Evolutionary conservation across 1,284 basidiomycete species (phyloP).

Genomic region (Moesziomyces aphidis): DNA sequence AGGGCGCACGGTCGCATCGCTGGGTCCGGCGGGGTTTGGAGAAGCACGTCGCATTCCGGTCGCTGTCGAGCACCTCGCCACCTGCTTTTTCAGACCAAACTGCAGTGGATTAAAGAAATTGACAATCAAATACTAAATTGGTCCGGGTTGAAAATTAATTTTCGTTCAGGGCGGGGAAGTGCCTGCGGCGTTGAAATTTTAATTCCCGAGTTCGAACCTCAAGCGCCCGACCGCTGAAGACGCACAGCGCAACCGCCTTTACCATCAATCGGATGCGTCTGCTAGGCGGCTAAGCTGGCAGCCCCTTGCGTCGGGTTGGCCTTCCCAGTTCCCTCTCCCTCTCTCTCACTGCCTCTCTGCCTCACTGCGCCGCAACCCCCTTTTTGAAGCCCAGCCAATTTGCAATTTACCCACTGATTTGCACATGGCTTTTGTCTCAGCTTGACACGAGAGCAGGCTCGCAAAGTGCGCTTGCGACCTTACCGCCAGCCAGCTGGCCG

Average conservation of each 20-base stretch:
- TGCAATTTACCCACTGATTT: neutral
- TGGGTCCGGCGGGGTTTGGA: neutral
- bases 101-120: too few relatives aligned
- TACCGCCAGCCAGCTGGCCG: neutral
- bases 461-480: neutral
- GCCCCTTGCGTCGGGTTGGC: neutral
- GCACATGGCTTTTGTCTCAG: neutral
- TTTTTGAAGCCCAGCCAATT: neutral
- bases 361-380: neutral
- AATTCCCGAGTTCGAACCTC: neutral
- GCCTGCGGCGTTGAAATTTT: neutral
- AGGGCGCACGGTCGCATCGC: neutral
- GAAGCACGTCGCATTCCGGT: conserved; percentile 13
- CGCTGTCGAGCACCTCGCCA: too few relatives aligned
- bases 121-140: too few relatives aligned
- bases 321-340: too few relatives aligned
- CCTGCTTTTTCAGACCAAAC: too few relatives aligned
- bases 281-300: conserved; percentile 5
- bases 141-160: too few relatives aligned
- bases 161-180: too few relatives aligned
- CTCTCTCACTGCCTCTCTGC: too few relatives aligned
- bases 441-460: neutral
- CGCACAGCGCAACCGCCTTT: too few relatives aligned
- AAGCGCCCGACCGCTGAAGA: neutral
- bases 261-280: neutral